phyloP scores from a whole-genome alignment of 345 rosid genomes.

The Pugionium dolabratum region DNA sequence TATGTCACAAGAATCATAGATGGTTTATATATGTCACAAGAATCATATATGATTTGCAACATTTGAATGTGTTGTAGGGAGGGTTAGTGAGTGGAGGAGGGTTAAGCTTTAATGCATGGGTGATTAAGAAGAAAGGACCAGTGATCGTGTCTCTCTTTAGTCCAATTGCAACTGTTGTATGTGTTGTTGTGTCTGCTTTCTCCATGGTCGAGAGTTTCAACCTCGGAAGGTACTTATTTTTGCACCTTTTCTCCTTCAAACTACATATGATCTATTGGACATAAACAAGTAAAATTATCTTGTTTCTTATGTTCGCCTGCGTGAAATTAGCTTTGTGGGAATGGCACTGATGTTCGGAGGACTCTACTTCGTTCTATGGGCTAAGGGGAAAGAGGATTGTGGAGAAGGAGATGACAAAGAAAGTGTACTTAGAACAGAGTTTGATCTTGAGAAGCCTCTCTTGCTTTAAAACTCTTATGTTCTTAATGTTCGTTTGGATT shows the following conservation, averaged over 20 bases:
- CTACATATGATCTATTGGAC: neutral
- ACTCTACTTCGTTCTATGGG: constrained; percentile 85
- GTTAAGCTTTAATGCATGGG: constrained; percentile 88
- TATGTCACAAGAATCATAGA: neutral
- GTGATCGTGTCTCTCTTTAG: constrained; percentile 79
- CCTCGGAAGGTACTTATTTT: constrained; percentile 60
- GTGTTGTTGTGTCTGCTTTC: constrained; percentile 61
- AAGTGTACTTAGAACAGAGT: constrained; percentile 43
- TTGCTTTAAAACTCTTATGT: constrained; percentile 40
- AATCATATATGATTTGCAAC: constrained; percentile 6
- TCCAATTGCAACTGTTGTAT: constrained; percentile 71
- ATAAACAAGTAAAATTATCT: neutral
- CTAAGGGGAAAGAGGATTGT: constrained; percentile 73
- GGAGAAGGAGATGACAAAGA: constrained; percentile 35
- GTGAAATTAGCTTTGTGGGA: constrained; percentile 58
- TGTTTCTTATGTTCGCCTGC: neutral
- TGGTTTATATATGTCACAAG: neutral
- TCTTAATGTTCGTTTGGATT: constrained; percentile 1
- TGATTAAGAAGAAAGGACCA: constrained; percentile 81
- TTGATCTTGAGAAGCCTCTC: constrained; percentile 64
- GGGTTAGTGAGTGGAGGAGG: constrained; percentile 66
- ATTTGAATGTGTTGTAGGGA: constrained; percentile 44
- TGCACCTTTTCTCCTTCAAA: neutral
- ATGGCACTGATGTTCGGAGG: constrained; percentile 85
- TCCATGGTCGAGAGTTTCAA: constrained; percentile 64